These are phyloP conservation scores for Ajuga chamaepitys DNA, from an alignment of 257 asterid genomes.

Conservation along the genomic window DNA sequence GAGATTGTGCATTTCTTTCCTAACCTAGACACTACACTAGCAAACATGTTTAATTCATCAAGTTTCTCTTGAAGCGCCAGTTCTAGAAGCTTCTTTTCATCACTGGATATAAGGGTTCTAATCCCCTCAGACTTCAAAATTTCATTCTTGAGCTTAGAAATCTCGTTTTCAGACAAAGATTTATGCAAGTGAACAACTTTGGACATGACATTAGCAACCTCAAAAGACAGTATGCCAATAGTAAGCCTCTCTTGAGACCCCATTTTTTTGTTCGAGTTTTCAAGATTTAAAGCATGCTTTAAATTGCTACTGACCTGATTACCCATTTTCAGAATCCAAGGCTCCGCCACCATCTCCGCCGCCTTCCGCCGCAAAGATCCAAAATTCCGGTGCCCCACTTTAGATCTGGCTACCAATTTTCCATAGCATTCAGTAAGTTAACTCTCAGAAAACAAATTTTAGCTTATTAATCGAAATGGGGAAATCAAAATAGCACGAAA, in stretches of 20 bases:
- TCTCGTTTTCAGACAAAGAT: slow-evolving; percentile 59
- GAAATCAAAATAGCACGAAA: slow-evolving; percentile 20
- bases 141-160: slow-evolving; percentile 64
- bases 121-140: slow-evolving; percentile 67
- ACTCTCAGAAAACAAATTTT: too few species aligned
- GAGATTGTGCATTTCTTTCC: slow-evolving; percentile 87
- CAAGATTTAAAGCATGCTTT: slow-evolving; percentile 63
- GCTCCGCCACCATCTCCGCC: slow-evolving; percentile 81
- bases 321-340: slow-evolving; percentile 79
- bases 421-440: slow-evolving; percentile 17
- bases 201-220: slow-evolving; percentile 96
- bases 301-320: slow-evolving; percentile 87
- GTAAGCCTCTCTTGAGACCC: slow-evolving; percentile 30
- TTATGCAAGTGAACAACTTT: slow-evolving; percentile 74
- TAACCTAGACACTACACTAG: slow-evolving; percentile 75
- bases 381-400: slow-evolving; percentile 16
- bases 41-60: slow-evolving; percentile 73
- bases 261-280: slow-evolving; percentile 38
- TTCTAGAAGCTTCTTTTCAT: slow-evolving; percentile 61
- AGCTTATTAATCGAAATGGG: too few species aligned
- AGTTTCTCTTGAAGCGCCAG: slow-evolving; percentile 66
- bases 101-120: slow-evolving; percentile 51
- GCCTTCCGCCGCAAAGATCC: slow-evolving; percentile 20
- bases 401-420: slow-evolving; percentile 37
- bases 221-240: slow-evolving; percentile 84